A percentile compares a stretch with the other conserved stretches of the same genome.
These are phyloP conservation scores for Paracamarosporium sp. DNA, from an alignment of 2,329 filamentous ascomycete genomes.

Conservation along the genomic window DNA sequence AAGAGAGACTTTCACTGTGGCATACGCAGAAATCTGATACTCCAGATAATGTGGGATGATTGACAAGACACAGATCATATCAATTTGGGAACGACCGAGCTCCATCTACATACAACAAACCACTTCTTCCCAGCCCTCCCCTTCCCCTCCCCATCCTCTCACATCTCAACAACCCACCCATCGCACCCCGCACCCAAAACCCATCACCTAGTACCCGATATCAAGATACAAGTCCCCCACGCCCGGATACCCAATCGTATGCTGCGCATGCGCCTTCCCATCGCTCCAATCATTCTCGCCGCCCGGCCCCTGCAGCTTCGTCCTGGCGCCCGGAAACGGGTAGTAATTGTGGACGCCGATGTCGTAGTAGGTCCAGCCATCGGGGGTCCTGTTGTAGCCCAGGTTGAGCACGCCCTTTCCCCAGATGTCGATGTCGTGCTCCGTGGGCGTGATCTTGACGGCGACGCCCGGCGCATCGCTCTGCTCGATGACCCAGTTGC, in stretches of 20 bases:
- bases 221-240: conserved; percentile 12
- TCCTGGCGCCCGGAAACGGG: conserved; percentile 25
- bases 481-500: conserved; percentile 19
- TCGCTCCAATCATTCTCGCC: conserved; percentile 16
- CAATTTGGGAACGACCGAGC: not conserved
- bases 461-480: conserved; percentile 23
- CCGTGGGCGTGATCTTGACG: conserved; percentile 27
- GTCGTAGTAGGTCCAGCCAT: conserved; percentile 29
- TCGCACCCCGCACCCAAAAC: not conserved
- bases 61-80: too few species aligned
- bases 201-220: not conserved
- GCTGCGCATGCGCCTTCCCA: not conserved
- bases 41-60: too few species aligned
- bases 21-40: too few species aligned
- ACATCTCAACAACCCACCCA: not conserved
- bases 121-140: not conserved
- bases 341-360: conserved; percentile 25
- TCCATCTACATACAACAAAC: not conserved
- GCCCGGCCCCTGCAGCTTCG: conserved; percentile 19
- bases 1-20: too few species aligned
- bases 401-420: conserved; percentile 26
- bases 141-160: not conserved
- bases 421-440: conserved; percentile 19
- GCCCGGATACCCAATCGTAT: conserved; percentile 8
- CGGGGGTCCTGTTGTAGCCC: conserved; percentile 26